These are phyloP conservation scores for Candida glaebosa DNA, from an alignment of 805 yeast genomes.

Conservation along the genomic window DNA sequence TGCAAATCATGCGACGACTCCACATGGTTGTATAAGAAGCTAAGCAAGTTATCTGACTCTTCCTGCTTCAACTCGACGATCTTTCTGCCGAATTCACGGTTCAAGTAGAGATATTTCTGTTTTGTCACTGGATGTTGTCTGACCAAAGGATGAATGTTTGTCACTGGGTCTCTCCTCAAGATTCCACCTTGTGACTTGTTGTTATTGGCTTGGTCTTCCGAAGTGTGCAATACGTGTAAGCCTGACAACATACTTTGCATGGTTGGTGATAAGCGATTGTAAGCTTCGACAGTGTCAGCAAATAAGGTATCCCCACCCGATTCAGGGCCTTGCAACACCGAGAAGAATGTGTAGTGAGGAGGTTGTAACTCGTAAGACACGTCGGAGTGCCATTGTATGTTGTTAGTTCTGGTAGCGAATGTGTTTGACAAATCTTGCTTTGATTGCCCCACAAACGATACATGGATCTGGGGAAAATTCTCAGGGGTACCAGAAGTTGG, in stretches of 20 bases:
- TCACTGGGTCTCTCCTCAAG: conserved; percentile 29
- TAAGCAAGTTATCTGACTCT: conserved; percentile 28
- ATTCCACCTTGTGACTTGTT: conserved; percentile 29
- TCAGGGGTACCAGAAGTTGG: conserved; percentile 22
- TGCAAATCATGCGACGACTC: conserved; percentile 34
- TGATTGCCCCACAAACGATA: conserved; percentile 30
- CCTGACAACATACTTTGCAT: conserved; percentile 29
- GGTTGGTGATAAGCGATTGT: conserved; percentile 33
- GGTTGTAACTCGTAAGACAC: conserved; percentile 35
- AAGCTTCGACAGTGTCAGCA: conserved; percentile 36
- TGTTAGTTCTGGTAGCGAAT: conserved; percentile 25
- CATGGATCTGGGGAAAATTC: conserved; percentile 32
- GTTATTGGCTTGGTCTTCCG: conserved; percentile 28
- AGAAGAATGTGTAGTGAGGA: conserved; percentile 31
- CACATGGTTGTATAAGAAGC: conserved; percentile 29
- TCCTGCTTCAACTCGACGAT: conserved; percentile 34
- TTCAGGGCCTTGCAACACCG: conserved; percentile 34
- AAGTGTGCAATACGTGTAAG: conserved; percentile 32
- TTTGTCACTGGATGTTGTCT: conserved; percentile 34
- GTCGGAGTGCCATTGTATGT: conserved; percentile 37
- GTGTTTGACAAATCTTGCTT: conserved; percentile 25
- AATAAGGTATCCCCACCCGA: conserved; percentile 37
- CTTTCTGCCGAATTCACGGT: conserved; percentile 31
- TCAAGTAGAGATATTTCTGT: conserved; percentile 28
- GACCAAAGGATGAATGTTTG: conserved; percentile 33